phyloP scores from a whole-genome alignment of 768 basidiomycete species.

The Coprinellus micaceus region DNA sequence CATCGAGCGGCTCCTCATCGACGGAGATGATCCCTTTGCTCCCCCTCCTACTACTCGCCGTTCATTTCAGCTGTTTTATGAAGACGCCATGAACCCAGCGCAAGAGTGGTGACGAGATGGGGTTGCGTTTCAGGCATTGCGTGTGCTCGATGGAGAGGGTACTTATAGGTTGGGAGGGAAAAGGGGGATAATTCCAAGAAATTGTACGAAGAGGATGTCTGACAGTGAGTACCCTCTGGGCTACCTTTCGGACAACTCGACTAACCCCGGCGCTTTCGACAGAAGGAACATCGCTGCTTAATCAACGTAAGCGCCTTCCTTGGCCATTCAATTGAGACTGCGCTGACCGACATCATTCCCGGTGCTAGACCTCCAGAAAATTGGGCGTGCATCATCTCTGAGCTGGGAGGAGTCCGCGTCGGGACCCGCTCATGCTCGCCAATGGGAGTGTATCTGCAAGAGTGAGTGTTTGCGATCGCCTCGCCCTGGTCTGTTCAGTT shows the following conservation, averaged over 20 bases:
- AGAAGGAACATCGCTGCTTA: slow-evolving; percentile 28
- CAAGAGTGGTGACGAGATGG: not conserved
- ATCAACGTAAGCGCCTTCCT: slow-evolving; percentile 28
- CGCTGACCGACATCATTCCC: slow-evolving; percentile 6
- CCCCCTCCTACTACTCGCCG: not conserved
- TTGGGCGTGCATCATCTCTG: slow-evolving; percentile 37
- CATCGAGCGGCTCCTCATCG: not conserved
- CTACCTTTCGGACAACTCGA: not conserved
- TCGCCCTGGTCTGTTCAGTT: slow-evolving; percentile 3
- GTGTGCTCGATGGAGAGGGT: not conserved
- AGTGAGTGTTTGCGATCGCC: slow-evolving; percentile 31
- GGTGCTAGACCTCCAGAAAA: slow-evolving; percentile 51
- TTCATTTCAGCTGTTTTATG: not conserved
- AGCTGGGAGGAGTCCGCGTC: slow-evolving; percentile 50
- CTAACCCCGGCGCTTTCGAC: not conserved
- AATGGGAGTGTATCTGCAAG: slow-evolving; percentile 60
- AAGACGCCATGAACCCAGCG: not conserved
- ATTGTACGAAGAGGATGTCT: not conserved
- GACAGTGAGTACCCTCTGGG: slow-evolving; percentile 16
- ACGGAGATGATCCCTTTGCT: not conserved
- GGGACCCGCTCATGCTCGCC: slow-evolving; percentile 42
- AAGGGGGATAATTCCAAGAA: not conserved
- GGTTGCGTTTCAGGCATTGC: not conserved
- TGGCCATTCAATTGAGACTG: not conserved
- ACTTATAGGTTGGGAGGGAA: not conserved